Evolutionary conservation across 2,329 filamentous ascomycete genomes (phyloP).

Genomic region (Bipolaris victoriae): DNA sequence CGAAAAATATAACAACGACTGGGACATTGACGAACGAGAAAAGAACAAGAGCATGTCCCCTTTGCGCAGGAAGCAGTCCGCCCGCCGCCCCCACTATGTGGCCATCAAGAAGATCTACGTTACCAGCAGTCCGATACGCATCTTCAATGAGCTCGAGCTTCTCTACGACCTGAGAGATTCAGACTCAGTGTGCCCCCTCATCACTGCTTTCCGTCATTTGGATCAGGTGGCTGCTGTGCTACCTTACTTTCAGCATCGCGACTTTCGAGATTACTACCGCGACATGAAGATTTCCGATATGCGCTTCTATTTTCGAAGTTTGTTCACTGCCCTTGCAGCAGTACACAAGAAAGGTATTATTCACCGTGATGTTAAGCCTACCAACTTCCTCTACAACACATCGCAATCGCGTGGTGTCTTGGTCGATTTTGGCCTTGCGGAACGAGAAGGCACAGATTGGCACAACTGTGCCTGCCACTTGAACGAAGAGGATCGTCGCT

Average conservation of each 20-base stretch:
- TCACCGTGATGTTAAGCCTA: slow-evolving; percentile 96
- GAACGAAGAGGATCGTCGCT: slow-evolving; percentile 65
- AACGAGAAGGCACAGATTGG: slow-evolving; percentile 72
- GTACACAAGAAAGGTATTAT: slow-evolving; percentile 86
- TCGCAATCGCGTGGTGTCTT: slow-evolving; percentile 81
- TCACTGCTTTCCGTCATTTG: slow-evolving; percentile 92
- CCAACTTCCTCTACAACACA: slow-evolving; percentile 94
- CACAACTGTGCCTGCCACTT: slow-evolving; percentile 85
- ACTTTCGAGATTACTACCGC: slow-evolving; percentile 94
- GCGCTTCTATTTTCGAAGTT: slow-evolving; percentile 83
- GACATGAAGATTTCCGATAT: slow-evolving; percentile 87
- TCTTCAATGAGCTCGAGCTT: slow-evolving; percentile 94
- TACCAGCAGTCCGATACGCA: slow-evolving; percentile 89
- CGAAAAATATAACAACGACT: slow-evolving; percentile 80
- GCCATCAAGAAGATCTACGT: slow-evolving; percentile 99
- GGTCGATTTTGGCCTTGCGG: slow-evolving; percentile 98
- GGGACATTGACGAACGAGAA: slow-evolving; percentile 75
- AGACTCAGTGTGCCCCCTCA: slow-evolving; percentile 87
- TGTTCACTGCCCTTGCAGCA: slow-evolving; percentile 82
- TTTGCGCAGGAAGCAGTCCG: slow-evolving; percentile 61
- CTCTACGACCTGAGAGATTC: slow-evolving; percentile 85
- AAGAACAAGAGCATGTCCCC: slow-evolving; percentile 72
- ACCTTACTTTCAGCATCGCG: slow-evolving; percentile 92
- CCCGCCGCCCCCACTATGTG: slow-evolving; percentile 72
- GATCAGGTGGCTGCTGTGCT: slow-evolving; percentile 95